Percentiles rank a stretch among this genome's conserved stretches.
Evolutionary conservation across 2,329 filamentous ascomycete genomes (phyloP).

Genomic region (Hymenoscyphus scutula): DNA sequence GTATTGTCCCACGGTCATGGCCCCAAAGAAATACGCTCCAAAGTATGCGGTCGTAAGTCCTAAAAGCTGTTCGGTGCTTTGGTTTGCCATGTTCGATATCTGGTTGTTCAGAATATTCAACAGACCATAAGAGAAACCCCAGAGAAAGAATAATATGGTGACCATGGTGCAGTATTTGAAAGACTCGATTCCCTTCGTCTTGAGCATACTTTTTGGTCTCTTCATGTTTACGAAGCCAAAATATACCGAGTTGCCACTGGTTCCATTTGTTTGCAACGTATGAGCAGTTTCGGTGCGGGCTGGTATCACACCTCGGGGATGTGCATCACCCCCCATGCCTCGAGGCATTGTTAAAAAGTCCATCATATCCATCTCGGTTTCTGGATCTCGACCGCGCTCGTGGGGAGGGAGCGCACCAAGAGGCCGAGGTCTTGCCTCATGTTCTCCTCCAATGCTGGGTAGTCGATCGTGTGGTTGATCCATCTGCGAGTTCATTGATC

Average conservation of each 20-base stretch:
- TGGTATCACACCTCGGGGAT: not conserved
- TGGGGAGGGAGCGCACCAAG: constrained; percentile 12
- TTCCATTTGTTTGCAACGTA: constrained; percentile 18
- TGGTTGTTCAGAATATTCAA: constrained; percentile 76
- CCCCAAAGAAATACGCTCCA: constrained; percentile 67
- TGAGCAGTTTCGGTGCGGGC: constrained; percentile 13
- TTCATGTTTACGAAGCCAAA: constrained; percentile 77
- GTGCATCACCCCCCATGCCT: constrained; percentile 10
- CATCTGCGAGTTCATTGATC: constrained; percentile 24
- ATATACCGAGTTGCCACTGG: constrained; percentile 50
- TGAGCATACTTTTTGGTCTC: constrained; percentile 67
- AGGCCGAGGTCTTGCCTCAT: constrained; percentile 13
- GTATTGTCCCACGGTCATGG: constrained; percentile 67
- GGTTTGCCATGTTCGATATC: constrained; percentile 60
- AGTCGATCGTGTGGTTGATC: constrained; percentile 9
- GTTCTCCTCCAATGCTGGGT: not conserved
- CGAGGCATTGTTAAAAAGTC: constrained; percentile 32
- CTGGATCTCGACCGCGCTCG: constrained; percentile 18
- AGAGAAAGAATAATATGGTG: constrained; percentile 79
- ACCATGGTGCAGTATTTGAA: constrained; percentile 72
- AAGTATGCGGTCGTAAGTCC: constrained; percentile 71
- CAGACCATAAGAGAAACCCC: constrained; percentile 88
- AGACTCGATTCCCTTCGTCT: constrained; percentile 61
- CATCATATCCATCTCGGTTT: constrained; percentile 29
- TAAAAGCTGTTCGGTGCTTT: constrained; percentile 58